Conservation (phyloP, 164 flowering plant genomes). For the Macadamia tetraphylla region DNA sequence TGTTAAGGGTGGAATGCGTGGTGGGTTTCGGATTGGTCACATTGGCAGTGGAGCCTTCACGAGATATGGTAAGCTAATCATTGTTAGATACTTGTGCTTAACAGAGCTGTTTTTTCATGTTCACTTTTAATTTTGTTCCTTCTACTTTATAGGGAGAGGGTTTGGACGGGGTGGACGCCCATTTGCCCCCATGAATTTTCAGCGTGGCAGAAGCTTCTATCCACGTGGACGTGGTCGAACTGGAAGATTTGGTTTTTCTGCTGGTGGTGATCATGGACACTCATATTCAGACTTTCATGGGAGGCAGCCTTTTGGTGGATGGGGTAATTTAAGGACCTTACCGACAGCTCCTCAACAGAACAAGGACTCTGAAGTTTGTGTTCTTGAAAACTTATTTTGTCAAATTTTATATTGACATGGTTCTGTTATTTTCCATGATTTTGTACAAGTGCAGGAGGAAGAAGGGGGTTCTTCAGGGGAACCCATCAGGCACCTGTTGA, state of each 20-base stretch:
- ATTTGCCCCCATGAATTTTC: slow-evolving; percentile 26
- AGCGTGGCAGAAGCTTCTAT: slow-evolving; percentile 38
- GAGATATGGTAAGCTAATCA: slow-evolving; percentile 30
- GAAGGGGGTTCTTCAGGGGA: slow-evolving; percentile 43
- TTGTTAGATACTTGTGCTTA: neutral
- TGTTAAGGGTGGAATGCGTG: slow-evolving; percentile 74
- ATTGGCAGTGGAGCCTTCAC: slow-evolving; percentile 24
- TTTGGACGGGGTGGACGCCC: slow-evolving; percentile 40
- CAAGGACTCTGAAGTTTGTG: neutral
- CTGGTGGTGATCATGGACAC: slow-evolving; percentile 23
- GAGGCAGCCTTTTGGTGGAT: slow-evolving; percentile 28
- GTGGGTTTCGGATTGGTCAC: slow-evolving; percentile 70
- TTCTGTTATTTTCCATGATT: neutral
- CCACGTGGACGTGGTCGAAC: slow-evolving; percentile 41
- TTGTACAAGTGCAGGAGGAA: slow-evolving; percentile 31
- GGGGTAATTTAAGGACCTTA: slow-evolving; percentile 24
- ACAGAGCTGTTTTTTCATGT: neutral
- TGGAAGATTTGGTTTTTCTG: slow-evolving; percentile 37
- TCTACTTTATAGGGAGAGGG: slow-evolving; percentile 42
- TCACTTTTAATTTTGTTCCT: neutral
- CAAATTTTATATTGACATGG: neutral
- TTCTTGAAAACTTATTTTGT: neutral
- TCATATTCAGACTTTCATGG: slow-evolving; percentile 30
- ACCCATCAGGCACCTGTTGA: slow-evolving; percentile 20
- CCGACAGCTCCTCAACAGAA: neutral